Base-by-base conservation (phyloP, 2,329 filamentous ascomycete species). In the Onygena corvina region DNA sequence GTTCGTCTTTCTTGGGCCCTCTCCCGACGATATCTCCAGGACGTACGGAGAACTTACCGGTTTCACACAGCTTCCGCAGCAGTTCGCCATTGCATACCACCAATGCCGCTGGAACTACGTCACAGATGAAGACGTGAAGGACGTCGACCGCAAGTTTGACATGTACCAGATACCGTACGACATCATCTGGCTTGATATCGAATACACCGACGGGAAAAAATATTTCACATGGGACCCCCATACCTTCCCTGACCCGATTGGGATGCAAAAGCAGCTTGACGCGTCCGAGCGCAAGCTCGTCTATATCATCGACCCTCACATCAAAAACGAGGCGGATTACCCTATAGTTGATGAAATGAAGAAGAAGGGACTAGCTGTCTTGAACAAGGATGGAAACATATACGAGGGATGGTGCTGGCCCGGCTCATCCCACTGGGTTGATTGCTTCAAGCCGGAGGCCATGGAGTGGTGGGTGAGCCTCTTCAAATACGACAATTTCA, bases 361-460 rank as follows among this genome's bases (percentile, higher is more conserved):
- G 66, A 83, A 80, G 50, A 86, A 94, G 62, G 83, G 84, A 7
- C 71, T 95, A 12, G 89, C 82, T 4, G 82, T 93, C 44, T 83
- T 86, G 64, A 89, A 94, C 73, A 98, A 96, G 69, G 85, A 94
- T 20, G 81, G 81, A 53, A 83, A 84, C 48, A 77, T 86, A 52
- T 98, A 89, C 60, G 92, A 98, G 61, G 92, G 92, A 48, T 95
- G 89, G 89, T 98, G 92, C 73, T 98, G 92, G 92, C 92, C 92
- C 3, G 92, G 92, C 4, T 90, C 87, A 4, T 96, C 92, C 20
- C 79, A 94, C 72, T 98, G 92, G 92, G 72, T 98, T 51, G 92
- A 98, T 62, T 84, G 83, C 62, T 96, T 98, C 71, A 96, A 90
- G 63, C 89, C 90, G n/a, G 83, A 83, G 48, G 86, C 88, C 4